Conservation (phyloP, 2,329 filamentous ascomycete species). For the Trichoderma semiorbis region DNA sequence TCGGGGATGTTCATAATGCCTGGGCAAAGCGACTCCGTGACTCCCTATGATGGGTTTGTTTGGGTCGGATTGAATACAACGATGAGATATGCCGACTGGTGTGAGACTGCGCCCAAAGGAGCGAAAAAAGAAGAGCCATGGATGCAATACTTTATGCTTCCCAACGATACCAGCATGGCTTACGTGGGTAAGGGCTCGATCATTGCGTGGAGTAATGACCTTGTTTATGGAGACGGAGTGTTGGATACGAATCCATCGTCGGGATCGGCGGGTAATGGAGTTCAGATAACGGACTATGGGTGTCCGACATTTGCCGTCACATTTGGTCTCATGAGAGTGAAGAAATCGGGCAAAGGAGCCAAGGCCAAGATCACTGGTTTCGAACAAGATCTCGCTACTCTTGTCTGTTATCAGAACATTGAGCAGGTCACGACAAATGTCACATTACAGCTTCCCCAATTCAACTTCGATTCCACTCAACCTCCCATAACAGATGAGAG, state of each 20-base stretch:
- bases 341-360: background rate
- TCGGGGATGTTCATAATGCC: background rate
- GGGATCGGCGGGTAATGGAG: background rate
- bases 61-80: slow-evolving; percentile 5
- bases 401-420: slow-evolving; percentile 13
- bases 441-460: slow-evolving; percentile 1
- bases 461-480: background rate
- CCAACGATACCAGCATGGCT: slow-evolving; percentile 8
- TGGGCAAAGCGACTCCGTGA: background rate
- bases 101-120: background rate
- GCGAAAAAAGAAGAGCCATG: background rate
- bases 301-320: slow-evolving; percentile 9
- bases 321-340: background rate
- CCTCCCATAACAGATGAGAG: background rate
- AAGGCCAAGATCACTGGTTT: background rate
- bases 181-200: background rate
- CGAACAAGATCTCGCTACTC: slow-evolving; percentile 4
- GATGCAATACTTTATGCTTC: slow-evolving; percentile 13
- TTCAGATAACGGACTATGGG: background rate
- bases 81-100: background rate
- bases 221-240: background rate
- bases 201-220: background rate
- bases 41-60: background rate
- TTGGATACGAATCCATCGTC: background rate
- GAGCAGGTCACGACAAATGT: slow-evolving; percentile 4